Base-by-base conservation (phyloP, 345 rosid species). In the Angophora floribunda region DNA sequence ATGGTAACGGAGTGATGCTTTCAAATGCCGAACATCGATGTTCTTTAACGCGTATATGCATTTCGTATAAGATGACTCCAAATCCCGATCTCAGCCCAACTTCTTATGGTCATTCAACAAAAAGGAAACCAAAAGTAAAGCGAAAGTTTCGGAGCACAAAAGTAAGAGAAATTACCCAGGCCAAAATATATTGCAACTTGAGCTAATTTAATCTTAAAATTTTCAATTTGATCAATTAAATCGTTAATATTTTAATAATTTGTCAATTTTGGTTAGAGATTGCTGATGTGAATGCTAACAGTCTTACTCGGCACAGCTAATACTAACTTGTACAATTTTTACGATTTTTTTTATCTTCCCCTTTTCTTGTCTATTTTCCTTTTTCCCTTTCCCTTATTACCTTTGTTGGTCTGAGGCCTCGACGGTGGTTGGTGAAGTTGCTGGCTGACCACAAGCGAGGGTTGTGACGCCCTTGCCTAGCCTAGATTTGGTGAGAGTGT, bases 271-370 rank as follows among this genome's bases (percentile, higher is more conserved):
- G 0, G 4, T 21, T 0, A 3, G 2, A 70, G 36, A 41, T 41
- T 2, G 1, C 0, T 5, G 1, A 41, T 1, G 1, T 9, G 4
- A 36, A 36, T 36, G 41, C 2, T 36, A 36, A 36, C 41, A 2
- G 41, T 36, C 41, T 36, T 36, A 36, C 41, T 4, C 41, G 53
- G 2, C 13, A 24, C 9, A 3, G 13, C 13, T 6, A 2, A 24
- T 1, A 6, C 2, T 26, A 3, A 24, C 4, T 1, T 11, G 1
- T 13, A 59, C 21, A 26, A 24, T 4, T 59, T 59, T 24, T 36
- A 36, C 41, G 55, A 52, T 47, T 0, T 28, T 61, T 28, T 11
- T 6, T 7, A 26, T 26, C 28, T 28, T 6, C 7, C 8, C 8
- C 32, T 7, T 53, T 55, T 6, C 16, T 8, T 4, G 1, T 7